phyloP scores from a whole-genome alignment of 805 yeast genomes.

The Candida taoyuanica region DNA sequence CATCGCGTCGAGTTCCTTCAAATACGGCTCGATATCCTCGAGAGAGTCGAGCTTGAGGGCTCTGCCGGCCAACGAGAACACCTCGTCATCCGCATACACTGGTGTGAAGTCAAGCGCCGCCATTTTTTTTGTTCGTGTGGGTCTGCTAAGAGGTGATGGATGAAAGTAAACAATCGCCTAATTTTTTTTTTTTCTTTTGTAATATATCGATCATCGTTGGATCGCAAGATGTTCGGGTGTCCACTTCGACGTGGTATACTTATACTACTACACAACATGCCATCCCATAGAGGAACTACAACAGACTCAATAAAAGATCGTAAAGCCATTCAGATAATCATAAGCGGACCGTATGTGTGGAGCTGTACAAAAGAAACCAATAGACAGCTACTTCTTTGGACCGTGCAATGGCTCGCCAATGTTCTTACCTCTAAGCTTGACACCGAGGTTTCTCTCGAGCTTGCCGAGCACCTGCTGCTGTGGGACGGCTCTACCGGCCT shows the following conservation, averaged over 20 bases:
- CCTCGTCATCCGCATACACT: slow-evolving; percentile 41
- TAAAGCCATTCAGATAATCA: slow-evolving; percentile 1
- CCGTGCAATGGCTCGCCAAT: slow-evolving; percentile 79
- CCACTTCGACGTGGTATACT: background rate
- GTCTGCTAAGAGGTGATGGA: background rate
- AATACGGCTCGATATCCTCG: slow-evolving; percentile 67
- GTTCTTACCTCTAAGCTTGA: slow-evolving; percentile 92
- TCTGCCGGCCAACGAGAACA: slow-evolving; percentile 66
- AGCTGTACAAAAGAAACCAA: background rate
- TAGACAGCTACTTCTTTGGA: slow-evolving; percentile 32
- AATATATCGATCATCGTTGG: background rate
- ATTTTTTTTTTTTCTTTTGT: slow-evolving; percentile 1
- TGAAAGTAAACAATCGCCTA: background rate
- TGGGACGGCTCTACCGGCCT: slow-evolving; percentile 94
- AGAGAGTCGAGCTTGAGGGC: slow-evolving; percentile 70
- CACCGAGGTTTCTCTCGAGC: slow-evolving; percentile 90
- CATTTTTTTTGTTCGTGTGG: slow-evolving; percentile 23
- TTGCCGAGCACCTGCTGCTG: slow-evolving; percentile 92
- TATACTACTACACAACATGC: background rate
- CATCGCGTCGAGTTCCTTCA: slow-evolving; percentile 47
- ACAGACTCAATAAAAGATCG: background rate
- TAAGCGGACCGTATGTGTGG: too few species aligned
- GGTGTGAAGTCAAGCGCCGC: slow-evolving; percentile 37
- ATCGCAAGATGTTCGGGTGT: background rate
- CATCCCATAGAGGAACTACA: too few species aligned